Base-by-base conservation (phyloP, 2,329 filamentous ascomycete species). In the Cordyceps tenuipes region DNA sequence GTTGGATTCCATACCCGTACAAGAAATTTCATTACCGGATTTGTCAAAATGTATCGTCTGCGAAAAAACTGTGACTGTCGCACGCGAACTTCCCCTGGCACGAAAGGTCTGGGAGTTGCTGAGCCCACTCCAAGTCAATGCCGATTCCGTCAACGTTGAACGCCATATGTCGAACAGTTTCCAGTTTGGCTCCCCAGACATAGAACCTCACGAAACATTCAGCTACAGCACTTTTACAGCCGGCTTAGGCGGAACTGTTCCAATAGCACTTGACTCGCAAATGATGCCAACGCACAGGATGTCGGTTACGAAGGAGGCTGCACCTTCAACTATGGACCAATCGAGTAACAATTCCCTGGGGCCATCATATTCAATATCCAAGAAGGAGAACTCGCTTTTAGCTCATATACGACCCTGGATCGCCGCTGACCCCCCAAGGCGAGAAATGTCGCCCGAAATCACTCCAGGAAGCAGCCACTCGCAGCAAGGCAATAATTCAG, bases 71-170 rank as follows among this genome's bases (percentile, higher is more conserved):
- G 66, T 73, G 26, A 74, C 69, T 9, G 65, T 72, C 23, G 69
- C 72, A 47, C 72, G 73, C 10, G 74, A 76, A 57, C 65, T 76
- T n/a, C 63, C 68, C 7, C 57, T 74, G 4, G 69, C 67, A 8
- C 68, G 71, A 60, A 67, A 70, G 31, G 68, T 69, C 5, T 76
- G 72, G 72, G 72, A 73, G 43, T 63, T 71, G 7, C 63, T 76
- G 1, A 71, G 69, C 41, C 68, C 71, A 0, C 65, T 76, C 19
- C 70, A 74, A 46, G 66, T 70, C 3, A 71, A 74, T 60, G 68
- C 71, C 2, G 72, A 75, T 57, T 70, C 73, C 1, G 69, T 75
- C 50, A 72, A 71, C 55, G 68, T 74, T 8, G 72, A 75, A 63
- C 63, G 73, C 39, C 73, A 76, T 62, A 59, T 72, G 10, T 68